A percentile compares a stretch with the other conserved stretches of the same genome.
Evolutionary conservation across 2,329 filamentous ascomycete species (phyloP).

Genomic region (Pseudogymnoascus sp.): DNA sequence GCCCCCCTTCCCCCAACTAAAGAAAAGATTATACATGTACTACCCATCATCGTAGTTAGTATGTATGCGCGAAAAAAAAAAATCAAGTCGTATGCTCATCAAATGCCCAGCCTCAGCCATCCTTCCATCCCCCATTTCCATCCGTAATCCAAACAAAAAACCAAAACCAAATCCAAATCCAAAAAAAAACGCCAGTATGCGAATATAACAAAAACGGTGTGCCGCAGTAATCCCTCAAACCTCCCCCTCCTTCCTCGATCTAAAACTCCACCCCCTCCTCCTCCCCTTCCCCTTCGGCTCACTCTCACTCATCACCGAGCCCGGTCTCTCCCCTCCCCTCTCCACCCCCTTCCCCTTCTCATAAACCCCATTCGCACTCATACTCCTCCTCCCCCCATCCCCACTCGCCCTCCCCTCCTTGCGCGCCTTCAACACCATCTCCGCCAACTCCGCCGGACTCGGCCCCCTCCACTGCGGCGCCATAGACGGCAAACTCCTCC

Average conservation of each 20-base stretch:
- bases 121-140: not conserved
- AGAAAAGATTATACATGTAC: not conserved
- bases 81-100: not conserved
- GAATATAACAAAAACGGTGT: not conserved
- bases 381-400: not conserved
- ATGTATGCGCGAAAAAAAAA: not conserved
- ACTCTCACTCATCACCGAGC: not conserved
- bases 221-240: not conserved
- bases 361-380: not conserved
- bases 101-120: not conserved
- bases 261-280: not conserved
- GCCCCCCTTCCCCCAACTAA: not conserved
- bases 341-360: not conserved
- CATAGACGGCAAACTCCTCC: not conserved
- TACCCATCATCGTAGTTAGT: not conserved
- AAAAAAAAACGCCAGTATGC: not conserved
- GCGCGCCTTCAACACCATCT: not conserved
- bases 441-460: constrained; percentile 17
- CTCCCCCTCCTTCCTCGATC: not conserved
- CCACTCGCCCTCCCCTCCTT: not conserved
- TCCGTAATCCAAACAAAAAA: not conserved
- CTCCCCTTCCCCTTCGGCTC: not conserved
- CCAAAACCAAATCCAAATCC: not conserved
- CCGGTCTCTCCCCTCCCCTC: not conserved
- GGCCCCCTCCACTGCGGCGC: not conserved